Evolutionary conservation across 208 protist species (phyloP), one percentile per base, ranked within the genome.

Genomic region (Trypanosoma brucei): DNA sequence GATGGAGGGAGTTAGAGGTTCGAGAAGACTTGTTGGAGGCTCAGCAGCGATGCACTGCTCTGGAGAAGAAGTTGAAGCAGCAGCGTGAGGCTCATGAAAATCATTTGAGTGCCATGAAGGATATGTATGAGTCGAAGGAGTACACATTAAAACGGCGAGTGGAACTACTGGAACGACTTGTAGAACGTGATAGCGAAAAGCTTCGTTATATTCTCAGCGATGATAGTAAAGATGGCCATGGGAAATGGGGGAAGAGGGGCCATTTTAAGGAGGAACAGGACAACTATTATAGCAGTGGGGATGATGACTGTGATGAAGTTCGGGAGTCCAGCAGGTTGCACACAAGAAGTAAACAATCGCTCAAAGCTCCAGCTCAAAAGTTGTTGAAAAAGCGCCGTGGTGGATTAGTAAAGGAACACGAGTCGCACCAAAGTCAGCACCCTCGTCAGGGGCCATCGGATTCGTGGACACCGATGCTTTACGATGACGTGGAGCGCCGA

Each of bases 41-140:
- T 40, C 3, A 50, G 55, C n/a, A 36, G 14, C 44, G 67, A 33
- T 42, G 49, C 2, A 33, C n/a, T 30, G 57, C n/a, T 3, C 46
- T 62, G 1, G 52, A 59, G 46, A 38, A 62, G 22, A 51, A 49
- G 46, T 30, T 61, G 33, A 31, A 9, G 34, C 34, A 53, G 33
- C 46, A 70, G 36, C 55, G 55, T 9, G 39, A 63, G 56, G 58
- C 22, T 3, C 45, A 67, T 33, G 49, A 64, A 46, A 54, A 59
- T 30, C 70, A 68, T 48, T 14, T 75, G 3, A 37, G n/a, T 14
- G 40, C 42, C 33, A 60, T 70, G 62, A 49, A 60, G 57, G 51
- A 58, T 1, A 46, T 70, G 56, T 50, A 75, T 42, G 14, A 30
- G 11, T 54, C 65, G 49, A 61, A 62, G 63, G 62, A 70, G 46